Evolutionary conservation across 768 basidiomycete species (phyloP).

Genomic region (Pleurotus djamor): DNA sequence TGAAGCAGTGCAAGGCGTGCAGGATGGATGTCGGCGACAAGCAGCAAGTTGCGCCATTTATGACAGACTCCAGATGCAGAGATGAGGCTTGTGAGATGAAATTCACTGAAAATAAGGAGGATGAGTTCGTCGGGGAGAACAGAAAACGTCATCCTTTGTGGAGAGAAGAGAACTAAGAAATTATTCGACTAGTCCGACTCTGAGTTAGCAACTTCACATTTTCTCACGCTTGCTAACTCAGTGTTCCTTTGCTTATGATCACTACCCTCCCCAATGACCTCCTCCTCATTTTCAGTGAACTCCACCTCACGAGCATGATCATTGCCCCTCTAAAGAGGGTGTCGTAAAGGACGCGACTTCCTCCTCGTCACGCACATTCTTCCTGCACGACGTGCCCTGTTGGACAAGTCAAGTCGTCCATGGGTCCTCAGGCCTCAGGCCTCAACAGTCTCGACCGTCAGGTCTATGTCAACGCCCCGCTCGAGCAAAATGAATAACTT

Average conservation of each 20-base stretch:
- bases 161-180: no score
- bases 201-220: no score
- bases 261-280: constrained; percentile 10
- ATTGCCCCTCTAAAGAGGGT: constrained; percentile 13
- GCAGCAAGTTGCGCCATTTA: constrained; percentile 14
- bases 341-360: constrained; percentile 13
- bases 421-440: constrained; percentile 10
- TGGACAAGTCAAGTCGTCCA: constrained; percentile 14
- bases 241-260: no score
- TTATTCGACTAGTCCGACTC: no score
- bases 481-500: constrained; percentile 8
- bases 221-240: no score
- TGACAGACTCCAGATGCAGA: constrained; percentile 15
- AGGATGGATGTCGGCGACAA: constrained; percentile 11
- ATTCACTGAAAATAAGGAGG: constrained; percentile 17
- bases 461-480: constrained; percentile 10
- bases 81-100: constrained; percentile 17
- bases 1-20: constrained; percentile 17
- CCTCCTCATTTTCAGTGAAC: constrained; percentile 17
- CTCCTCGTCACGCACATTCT: constrained; percentile 10
- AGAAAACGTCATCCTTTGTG: no score
- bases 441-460: background rate
- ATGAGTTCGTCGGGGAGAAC: constrained; percentile 11
- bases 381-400: constrained; percentile 15
- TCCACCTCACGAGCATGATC: constrained; percentile 17